Evolutionary conservation across 371 early-diverging fungal genomes (phyloP), one percentile per base, ranked within the genome.

Genomic region (Blakeslea trispora): DNA sequence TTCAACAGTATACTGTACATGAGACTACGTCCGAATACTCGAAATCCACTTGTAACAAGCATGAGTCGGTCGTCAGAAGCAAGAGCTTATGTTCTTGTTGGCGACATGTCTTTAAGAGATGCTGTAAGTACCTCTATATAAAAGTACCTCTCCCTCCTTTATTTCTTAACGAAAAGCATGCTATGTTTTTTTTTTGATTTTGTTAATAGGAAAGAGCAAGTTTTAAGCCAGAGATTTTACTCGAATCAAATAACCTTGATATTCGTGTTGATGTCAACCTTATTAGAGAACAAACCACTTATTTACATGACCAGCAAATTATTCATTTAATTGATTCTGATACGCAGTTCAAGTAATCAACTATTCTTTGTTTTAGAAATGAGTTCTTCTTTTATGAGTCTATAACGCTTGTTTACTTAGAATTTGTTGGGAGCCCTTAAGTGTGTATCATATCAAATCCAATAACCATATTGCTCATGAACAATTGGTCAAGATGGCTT

Each of bases 221-320:
- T 17, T 24, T 40, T 5, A 51, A 17, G 13, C 51, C 51, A 7
- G 28, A 22, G 10, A 13, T 51, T 10, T n/a, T 23, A 23, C 40
- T 51, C 5, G 1, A 23, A 3, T 17, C 19, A 40, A 17, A 40
- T 15, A 11, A 37, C 14, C n/a, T 37, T 5, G n/a, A 8, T 24
- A 17, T 24, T 9, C n/a, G 24, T 8, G 41, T 51, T 0, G 51
- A 51, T 24, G 10, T 15, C 23, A 23, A 14, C 2, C 0, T 23
- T 39, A 23, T 48, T 13, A 21, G 17, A 3, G 49, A 51, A n/a
- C 24, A 21, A 23, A 10, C n/a, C 7, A 24, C 23, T 3, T n/a
- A 40, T 40, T 39, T 51, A 11, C 51, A 40, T 17, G 51, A 51
- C 28, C 51, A 51, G 18, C 51, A 51, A 24, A 41, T 51, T 5